Percentiles rank a stretch among this genome's conserved stretches.
Conservation (phyloP, 2,329 filamentous ascomycete species). For the Aspergillus floridensis region DNA sequence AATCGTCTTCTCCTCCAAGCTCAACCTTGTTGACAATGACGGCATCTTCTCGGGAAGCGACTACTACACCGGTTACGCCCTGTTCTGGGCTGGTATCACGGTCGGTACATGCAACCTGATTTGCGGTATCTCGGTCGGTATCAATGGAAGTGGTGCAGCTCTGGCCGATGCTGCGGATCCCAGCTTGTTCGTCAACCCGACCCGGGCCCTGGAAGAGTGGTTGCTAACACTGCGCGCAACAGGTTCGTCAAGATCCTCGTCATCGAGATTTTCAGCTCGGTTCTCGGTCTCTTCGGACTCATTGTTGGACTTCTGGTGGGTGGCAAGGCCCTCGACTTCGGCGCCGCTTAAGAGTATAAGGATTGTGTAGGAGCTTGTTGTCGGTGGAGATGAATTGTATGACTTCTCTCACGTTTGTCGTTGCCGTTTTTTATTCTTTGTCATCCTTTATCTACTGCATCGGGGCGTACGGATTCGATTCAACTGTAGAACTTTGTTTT, state of each 20-base stretch:
- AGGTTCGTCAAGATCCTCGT: constrained; percentile 99
- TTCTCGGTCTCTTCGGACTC: constrained; percentile 91
- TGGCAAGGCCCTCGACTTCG: constrained; percentile 75
- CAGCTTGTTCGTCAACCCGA: constrained; percentile 64
- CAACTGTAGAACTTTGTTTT: constrained; percentile 25
- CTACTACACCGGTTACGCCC: constrained; percentile 90
- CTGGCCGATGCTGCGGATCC: constrained; percentile 93
- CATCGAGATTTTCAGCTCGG: constrained; percentile 98
- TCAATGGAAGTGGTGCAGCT: constrained; percentile 96
- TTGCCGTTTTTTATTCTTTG: constrained; percentile 20
- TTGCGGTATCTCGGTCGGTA: constrained; percentile 93
- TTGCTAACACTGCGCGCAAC: constrained; percentile 12
- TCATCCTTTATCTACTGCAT: constrained; percentile 38
- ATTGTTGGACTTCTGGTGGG: constrained; percentile 91
- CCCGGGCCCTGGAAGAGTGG: background rate
- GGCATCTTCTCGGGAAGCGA: constrained; percentile 70
- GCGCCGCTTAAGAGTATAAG: constrained; percentile 26
- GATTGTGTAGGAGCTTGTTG: constrained; percentile 12
- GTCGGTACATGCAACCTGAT: constrained; percentile 95
- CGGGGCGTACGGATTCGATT: constrained; percentile 39
- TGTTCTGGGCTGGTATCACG: constrained; percentile 94
- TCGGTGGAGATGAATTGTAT: constrained; percentile 22
- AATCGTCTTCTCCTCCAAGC: constrained; percentile 92
- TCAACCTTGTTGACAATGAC: constrained; percentile 64
- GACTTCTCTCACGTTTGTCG: constrained; percentile 21